Base-by-base conservation (phyloP, 345 rosid genomes). In the Eucalyptus cloeziana region DNA sequence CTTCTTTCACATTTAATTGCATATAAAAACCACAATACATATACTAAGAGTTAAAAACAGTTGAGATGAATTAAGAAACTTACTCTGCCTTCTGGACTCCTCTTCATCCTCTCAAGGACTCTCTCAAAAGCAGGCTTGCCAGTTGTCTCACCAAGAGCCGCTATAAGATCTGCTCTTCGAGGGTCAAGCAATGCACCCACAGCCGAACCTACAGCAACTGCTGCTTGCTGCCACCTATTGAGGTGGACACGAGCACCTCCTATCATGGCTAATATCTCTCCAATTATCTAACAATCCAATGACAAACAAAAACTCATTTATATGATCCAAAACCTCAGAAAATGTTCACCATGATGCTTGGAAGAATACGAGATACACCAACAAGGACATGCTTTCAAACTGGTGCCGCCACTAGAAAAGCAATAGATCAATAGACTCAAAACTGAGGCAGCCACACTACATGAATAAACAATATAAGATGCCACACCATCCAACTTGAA, bases 201-300 rank as follows among this genome's bases (percentile, higher is more conserved):
- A 19, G 91, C 94, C 30, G 94, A 93, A 81, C 93, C 92, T 69
- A 92, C 85, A 40, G 93, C 93, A 83, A 92, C 93, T 12, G 93
- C 93, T 76, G 91, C 94, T 88, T 92, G 93, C 86, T 94, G 93
- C 95, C 94, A 92, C 60, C 92, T 10, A 30, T 90, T 94, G 19
- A 92, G 92, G 93, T 4, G 80, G 76, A 92, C 27, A 1, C 88
- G 79, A 86, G 89, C 92, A 37, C 92, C 92, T 64, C 43, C 89
- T 37, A 90, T 88, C 93, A 93, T 92, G 30, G 80, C 37, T 30
- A 86, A 37, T 67, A 71, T 24, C 7, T 5, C 45, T 76, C 83
- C 25, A 76, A 10, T 76, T 76, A 19, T 76, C 83, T 76, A 76
- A 37, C 27, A 76, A 19, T 37, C 83, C 83, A 37, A 76, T 76